These are phyloP conservation scores for Ashbya aceris DNA, from an alignment of 1,139 yeast species.

Conservation along the genomic window DNA sequence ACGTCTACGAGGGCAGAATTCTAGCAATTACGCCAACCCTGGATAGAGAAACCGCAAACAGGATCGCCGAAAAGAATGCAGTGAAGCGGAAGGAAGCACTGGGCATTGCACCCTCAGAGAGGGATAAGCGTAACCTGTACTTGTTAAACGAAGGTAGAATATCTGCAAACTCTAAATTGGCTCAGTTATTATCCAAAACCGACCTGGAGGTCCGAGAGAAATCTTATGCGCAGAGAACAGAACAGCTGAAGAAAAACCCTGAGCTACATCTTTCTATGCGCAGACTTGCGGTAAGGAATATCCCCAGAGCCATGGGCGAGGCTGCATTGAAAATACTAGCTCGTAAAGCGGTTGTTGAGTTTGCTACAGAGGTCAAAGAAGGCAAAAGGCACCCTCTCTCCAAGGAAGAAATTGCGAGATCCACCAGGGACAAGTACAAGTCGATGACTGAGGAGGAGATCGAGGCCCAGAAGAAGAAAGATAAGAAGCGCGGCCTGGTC, in stretches of 20 bases:
- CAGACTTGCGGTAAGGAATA: constrained; percentile 84
- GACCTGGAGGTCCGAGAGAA: constrained; percentile 87
- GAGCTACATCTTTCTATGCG: constrained; percentile 84
- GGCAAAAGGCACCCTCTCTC: constrained; percentile 73
- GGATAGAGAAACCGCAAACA: constrained; percentile 76
- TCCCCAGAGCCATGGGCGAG: constrained; percentile 87
- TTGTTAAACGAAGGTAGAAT: constrained; percentile 91
- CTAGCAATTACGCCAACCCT: constrained; percentile 77
- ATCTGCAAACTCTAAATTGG: constrained; percentile 69
- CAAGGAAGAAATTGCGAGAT: constrained; percentile 80
- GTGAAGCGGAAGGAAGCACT: constrained; percentile 61
- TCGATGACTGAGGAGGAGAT: constrained; percentile 39
- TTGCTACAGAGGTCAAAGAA: constrained; percentile 83
- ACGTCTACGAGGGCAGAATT: constrained; percentile 89
- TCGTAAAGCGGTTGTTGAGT: constrained; percentile 88
- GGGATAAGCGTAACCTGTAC: constrained; percentile 77
- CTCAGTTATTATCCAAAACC: constrained; percentile 52
- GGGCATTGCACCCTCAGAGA: constrained; percentile 74
- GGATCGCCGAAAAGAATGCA: constrained; percentile 65
- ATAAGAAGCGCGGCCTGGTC: constrained; percentile 79
- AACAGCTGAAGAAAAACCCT: constrained; percentile 86
- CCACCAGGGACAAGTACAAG: constrained; percentile 55
- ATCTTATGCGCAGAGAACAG: constrained; percentile 76
- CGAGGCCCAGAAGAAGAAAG: constrained; percentile 40
- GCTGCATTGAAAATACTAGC: constrained; percentile 86